These are phyloP conservation scores for Mucor sp. DNA, from an alignment of 371 early-diverging fungal genomes.

Conservation along the genomic window DNA sequence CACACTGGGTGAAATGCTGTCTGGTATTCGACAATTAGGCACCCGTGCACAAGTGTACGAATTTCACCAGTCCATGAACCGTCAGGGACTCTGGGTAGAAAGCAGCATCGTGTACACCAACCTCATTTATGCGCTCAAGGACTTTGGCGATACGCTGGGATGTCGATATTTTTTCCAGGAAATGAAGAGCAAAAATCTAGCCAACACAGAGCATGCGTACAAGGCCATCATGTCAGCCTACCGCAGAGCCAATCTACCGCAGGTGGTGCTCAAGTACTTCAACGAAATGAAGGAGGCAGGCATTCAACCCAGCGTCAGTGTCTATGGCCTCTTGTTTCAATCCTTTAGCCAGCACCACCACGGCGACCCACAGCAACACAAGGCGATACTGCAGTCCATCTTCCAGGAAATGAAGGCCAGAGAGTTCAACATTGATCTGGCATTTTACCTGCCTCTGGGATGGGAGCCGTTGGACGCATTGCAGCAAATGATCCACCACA, in stretches of 20 bases:
- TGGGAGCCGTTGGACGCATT: constrained; percentile 29
- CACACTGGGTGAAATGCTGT: constrained; percentile 27
- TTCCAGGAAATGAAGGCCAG: constrained; percentile 18
- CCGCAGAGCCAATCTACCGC: constrained; percentile 12
- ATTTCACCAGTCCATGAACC: constrained; percentile 5
- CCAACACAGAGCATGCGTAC: constrained; percentile 8
- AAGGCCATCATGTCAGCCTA: constrained; percentile 29
- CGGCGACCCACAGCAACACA: background rate
- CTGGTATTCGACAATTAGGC: constrained; percentile 26
- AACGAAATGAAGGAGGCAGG: constrained; percentile 42
- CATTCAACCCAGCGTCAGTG: constrained; percentile 24
- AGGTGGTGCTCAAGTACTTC: constrained; percentile 27
- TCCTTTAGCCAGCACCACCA: constrained; percentile 5
- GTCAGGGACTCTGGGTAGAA: constrained; percentile 6
- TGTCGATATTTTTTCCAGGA: constrained; percentile 13
- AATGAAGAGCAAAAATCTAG: constrained; percentile 14
- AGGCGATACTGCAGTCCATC: background rate
- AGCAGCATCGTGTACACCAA: constrained; percentile 11
- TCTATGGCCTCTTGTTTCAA: constrained; percentile 33
- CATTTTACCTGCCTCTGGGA: constrained; percentile 30
- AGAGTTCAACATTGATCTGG: constrained; percentile 3
- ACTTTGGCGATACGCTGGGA: constrained; percentile 17
- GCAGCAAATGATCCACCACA: constrained; percentile 21
- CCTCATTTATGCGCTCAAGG: constrained; percentile 24
- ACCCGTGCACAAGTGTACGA: constrained; percentile 21